Base-by-base conservation (phyloP, 352 stramenopile species). In the Phytophthora meadii region DNA sequence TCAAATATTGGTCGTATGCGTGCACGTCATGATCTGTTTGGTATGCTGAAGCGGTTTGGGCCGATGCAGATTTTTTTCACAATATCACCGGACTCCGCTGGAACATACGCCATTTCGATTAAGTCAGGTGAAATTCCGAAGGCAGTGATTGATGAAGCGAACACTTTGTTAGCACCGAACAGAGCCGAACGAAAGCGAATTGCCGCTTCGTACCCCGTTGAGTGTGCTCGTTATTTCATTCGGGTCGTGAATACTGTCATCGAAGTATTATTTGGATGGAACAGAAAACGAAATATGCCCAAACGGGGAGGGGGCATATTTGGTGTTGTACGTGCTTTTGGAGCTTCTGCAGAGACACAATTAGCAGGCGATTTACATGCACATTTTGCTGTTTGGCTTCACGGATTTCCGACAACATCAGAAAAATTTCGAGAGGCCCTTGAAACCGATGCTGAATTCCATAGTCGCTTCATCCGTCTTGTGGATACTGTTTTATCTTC, bases 31-130 rank as follows among this genome's bases (percentile, higher is more conserved):
- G 58, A 73, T 58, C 12, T 79, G 0, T 79, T 76, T 17, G 67
- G 62, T 0, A 59, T 73, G 19, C n/a, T 74, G 0, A 64, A 68
- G 12, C 46, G 67, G 7, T 71, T 76, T 27, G 67, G 72, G 0
- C 54, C 62, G 5, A 14, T 74, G 0, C 72, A 76, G 2, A 2
- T 70, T 70, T 76, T 46, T 69, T 79, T 19, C 19, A 76, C 60
- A 0, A 34, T 74, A 1, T 79, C 61, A 1, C 70, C 61, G 15
- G 70, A 75, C 19, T 62, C 36, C 7, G 46, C 56, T 17, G 56
- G 56, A 3, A 50, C 46, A 12, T 57, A 56, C 8, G 46, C 22
- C 12, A 65, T 65, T 8, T 28, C 24, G 1, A 49, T 60, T 15
- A 54, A 54, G 28, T 0, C 28, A 4, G 59, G 59, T 10, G 2